phyloP scores from a whole-genome alignment of 2,329 filamentous ascomycete species.

The Helotiales sp. region DNA sequence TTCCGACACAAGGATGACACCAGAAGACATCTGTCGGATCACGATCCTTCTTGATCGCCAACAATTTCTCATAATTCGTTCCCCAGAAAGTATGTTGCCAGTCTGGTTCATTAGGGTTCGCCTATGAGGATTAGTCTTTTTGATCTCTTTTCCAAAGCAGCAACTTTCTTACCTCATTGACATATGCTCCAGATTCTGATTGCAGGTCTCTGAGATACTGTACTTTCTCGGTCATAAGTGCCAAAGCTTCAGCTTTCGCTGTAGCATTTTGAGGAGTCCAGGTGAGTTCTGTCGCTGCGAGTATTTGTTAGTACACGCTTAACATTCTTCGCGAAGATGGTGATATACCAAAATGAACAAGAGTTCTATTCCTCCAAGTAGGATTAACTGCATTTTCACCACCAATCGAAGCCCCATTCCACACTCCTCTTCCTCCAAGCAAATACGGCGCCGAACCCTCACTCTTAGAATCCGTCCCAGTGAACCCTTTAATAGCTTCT shows the following conservation, averaged over 20 bases:
- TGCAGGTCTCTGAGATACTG: not conserved
- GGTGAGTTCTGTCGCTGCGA: not conserved
- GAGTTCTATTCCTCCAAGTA: not conserved
- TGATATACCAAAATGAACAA: not conserved
- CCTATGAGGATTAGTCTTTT: slow-evolving; percentile 62
- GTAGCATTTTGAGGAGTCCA: not conserved
- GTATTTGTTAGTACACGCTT: not conserved
- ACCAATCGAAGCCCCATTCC: slow-evolving; percentile 40
- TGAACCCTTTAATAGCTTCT: slow-evolving; percentile 17
- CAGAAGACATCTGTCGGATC: not conserved
- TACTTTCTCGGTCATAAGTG: not conserved
- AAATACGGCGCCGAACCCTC: slow-evolving; percentile 32
- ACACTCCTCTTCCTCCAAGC: slow-evolving; percentile 45
- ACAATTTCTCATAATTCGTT: slow-evolving; percentile 44
- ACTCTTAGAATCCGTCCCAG: slow-evolving; percentile 32
- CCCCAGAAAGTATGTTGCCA: slow-evolving; percentile 32
- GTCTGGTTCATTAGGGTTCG: slow-evolving; percentile 53
- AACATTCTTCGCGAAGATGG: too few species aligned
- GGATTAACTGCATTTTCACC: slow-evolving; percentile 40
- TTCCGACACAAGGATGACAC: not conserved
- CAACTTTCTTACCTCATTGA: slow-evolving; percentile 1
- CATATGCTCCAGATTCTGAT: not conserved
- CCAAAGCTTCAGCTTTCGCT: not conserved
- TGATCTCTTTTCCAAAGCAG: slow-evolving; percentile 54
- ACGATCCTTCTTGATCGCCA: not conserved